Conservation (phyloP, 257 asterid species). For the Jaltomata sinuosa region DNA sequence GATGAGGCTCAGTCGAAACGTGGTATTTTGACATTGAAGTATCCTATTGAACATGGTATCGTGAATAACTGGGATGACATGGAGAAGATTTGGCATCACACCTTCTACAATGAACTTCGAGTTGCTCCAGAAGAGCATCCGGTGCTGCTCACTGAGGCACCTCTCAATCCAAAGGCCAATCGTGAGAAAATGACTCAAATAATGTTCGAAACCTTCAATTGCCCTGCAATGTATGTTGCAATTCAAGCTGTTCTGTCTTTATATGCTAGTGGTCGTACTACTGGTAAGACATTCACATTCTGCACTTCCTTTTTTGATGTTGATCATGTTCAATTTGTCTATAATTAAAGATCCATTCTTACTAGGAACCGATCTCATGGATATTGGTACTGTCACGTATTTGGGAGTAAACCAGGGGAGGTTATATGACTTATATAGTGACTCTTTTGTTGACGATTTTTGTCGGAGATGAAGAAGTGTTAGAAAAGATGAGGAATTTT, state of each 20-base stretch:
- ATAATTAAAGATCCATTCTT: neutral
- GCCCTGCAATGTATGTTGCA: constrained; percentile 6
- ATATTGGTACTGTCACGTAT: neutral
- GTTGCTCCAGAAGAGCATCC: constrained; percentile 7
- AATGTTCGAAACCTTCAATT: constrained; percentile 1
- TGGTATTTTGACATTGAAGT: constrained; percentile 1
- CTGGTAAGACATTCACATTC: neutral
- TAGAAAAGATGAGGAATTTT: neutral
- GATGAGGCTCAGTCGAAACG: constrained; percentile 1
- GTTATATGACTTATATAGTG: neutral
- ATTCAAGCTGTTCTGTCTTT: constrained; percentile 4
- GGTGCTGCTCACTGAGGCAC: neutral
- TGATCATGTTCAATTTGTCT: neutral
- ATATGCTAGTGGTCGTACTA: constrained; percentile 3
- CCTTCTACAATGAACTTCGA: constrained; percentile 4
- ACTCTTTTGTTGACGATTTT: neutral
- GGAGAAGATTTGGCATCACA: constrained; percentile 8
- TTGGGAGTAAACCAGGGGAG: neutral
- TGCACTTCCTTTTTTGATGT: neutral
- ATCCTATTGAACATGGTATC: neutral
- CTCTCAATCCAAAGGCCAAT: constrained; percentile 3
- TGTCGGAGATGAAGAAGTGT: neutral
- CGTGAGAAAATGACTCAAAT: constrained; percentile 5
- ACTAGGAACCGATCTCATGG: neutral
- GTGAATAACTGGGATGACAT: constrained; percentile 6